These are phyloP conservation scores for cucumber (Cucumis sativus) DNA, from an alignment of 306 rosid species.

Conservation along the genomic window Cucumber_9930_V3 NC_026655.2:5073001-5073500, in stretches of 20 bases:
- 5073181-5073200: slow-evolving; percentile 1
- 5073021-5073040: not conserved
- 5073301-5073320: slow-evolving; percentile 89
- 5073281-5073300: slow-evolving; percentile 67
- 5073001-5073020: not conserved
- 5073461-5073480: not conserved
- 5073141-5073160: not conserved
- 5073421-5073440: not conserved
- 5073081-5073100: not conserved
- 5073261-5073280: slow-evolving; percentile 98
- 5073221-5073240: slow-evolving; percentile 94
- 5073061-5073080: not conserved
- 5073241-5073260: slow-evolving; percentile 98
- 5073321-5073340: not conserved
- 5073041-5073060: no score
- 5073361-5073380: not conserved
- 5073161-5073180: not conserved
- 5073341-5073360: not conserved
- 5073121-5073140: not conserved
- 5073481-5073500: not conserved
- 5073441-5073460: not conserved
- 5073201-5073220: slow-evolving; percentile 34
- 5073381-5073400: not conserved
- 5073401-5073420: not conserved
- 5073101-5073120: not conserved